Percentiles rank a stretch among this genome's conserved stretches.
phyloP scores from a whole-genome alignment of 148 eudicot species.

The Pharnaceum exiguum region DNA sequence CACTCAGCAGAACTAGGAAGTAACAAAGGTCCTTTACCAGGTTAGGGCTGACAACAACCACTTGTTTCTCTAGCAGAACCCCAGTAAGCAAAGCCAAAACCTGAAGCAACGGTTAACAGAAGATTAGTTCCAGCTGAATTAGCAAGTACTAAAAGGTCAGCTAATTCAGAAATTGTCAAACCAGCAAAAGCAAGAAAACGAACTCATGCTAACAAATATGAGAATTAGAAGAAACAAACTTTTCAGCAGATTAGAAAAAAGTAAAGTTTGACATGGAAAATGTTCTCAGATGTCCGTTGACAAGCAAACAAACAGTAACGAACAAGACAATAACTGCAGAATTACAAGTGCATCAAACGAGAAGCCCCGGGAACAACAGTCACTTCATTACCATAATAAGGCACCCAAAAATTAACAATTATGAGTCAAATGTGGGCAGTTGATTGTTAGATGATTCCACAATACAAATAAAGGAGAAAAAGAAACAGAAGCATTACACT shows the following conservation, averaged over 20 bases:
- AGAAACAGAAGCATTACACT: conserved; percentile 43
- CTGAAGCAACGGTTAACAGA: conserved; percentile 33
- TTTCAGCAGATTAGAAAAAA: too few relatives aligned
- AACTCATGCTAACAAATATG: not conserved
- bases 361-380: too few relatives aligned
- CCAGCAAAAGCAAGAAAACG: not conserved
- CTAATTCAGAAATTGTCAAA: not conserved
- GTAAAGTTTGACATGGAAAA: too few relatives aligned
- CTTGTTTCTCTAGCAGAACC: conserved; percentile 91
- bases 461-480: not conserved
- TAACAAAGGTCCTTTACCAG: conserved; percentile 43
- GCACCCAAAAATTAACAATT: too few relatives aligned
- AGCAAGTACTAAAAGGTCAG: not conserved
- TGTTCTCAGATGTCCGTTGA: too few relatives aligned
- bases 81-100: conserved; percentile 70
- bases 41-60: conserved; percentile 69
- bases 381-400: too few relatives aligned
- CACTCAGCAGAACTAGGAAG: too few relatives aligned
- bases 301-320: too few relatives aligned
- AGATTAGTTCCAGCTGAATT: not conserved
- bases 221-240: not conserved
- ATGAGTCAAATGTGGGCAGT: too few relatives aligned
- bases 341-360: too few relatives aligned
- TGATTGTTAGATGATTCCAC: conserved; percentile 1
- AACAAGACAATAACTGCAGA: too few relatives aligned